Conservation (phyloP, 495 filamentous ascomycete species). For the Podospora pseudoanserina region DNA sequence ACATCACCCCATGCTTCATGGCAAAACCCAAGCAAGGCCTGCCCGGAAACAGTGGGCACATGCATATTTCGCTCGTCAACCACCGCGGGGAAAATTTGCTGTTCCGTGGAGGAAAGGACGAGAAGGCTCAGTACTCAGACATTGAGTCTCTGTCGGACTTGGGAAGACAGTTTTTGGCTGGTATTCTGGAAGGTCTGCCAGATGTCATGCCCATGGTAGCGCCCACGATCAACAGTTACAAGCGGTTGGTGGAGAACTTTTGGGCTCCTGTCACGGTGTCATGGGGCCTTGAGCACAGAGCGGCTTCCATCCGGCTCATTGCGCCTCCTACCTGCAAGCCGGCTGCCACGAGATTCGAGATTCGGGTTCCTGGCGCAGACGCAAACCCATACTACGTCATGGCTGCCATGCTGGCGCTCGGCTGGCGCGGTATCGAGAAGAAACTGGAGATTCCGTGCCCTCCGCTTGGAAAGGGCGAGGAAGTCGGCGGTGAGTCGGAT, state of each 20-base stretch:
- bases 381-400: constrained; percentile 88
- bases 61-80: constrained; percentile 82
- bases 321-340: constrained; percentile 77
- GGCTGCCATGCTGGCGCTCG: constrained; percentile 75
- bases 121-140: constrained; percentile 66
- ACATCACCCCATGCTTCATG: constrained; percentile 97
- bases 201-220: constrained; percentile 95
- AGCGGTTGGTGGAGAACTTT: constrained; percentile 96
- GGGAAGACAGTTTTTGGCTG: constrained; percentile 90
- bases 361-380: constrained; percentile 88
- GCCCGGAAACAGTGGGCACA: constrained; percentile 91
- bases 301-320: constrained; percentile 86
- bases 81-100: constrained; percentile 74
- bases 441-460: constrained; percentile 79
- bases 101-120: constrained; percentile 64
- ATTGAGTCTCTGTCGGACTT: constrained; percentile 77
- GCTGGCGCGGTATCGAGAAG: constrained; percentile 86
- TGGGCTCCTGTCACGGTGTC: constrained; percentile 97
- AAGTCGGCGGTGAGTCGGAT: constrained; percentile 66
- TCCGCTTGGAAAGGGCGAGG: constrained; percentile 77
- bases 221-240: constrained; percentile 95
- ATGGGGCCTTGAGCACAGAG: constrained; percentile 94
- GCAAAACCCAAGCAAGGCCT: constrained; percentile 90
- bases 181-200: constrained; percentile 80
- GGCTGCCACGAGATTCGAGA: constrained; percentile 85